Evolutionary conservation across 1,139 yeast species (phyloP), one percentile per base, ranked within the genome.

Genomic region (Saccharomyces pastorianus): DNA sequence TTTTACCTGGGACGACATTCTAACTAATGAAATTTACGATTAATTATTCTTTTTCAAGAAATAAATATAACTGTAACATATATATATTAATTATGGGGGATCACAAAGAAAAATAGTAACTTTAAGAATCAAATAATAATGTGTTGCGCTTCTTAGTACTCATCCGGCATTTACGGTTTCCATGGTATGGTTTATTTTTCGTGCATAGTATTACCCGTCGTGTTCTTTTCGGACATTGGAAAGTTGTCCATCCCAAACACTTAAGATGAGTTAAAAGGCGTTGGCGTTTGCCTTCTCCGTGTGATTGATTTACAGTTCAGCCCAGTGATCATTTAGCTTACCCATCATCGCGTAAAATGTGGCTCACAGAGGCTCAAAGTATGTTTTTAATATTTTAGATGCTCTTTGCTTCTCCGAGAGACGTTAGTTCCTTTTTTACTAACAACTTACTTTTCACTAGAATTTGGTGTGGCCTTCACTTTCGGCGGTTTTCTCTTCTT

Each of bases 391-490:
- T 25, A 29, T 44, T 38, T 20, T 27, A n/a, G 2, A 26, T 38
- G 28, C 20, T 23, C 7, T 11, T 13, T 8, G 31, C 46, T 20
- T 28, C 8, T 25, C 44, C 42, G 48, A 51, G 50, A 13, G 42
- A 14, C 14, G 14, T 13, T 26, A 29, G 23, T 32, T 48, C 14
- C 11, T 13, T 53, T 51, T 55, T 57, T 53, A 56, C 61, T 32
- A 34, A 13, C 51, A 32, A 7, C 69, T 63, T 69, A 51, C 46
- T 46, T 42, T 48, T 50, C 31, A 7, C 4, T 61, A 88, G 96
- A 90, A 71, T 85, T 85, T 65, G 99, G 99, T 31, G 97, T 89
- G 28, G 96, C 90, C 8, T 87, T 91, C 76, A 88, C 96, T 13
- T 91, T 96, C 27, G 88, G 87, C 28, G 97, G 93, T 56, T 80